A percentile compares a stretch with the other conserved stretches of the same genome.
Conservation (phyloP, 1,284 basidiomycete genomes). For the Boletus sp. region DNA sequence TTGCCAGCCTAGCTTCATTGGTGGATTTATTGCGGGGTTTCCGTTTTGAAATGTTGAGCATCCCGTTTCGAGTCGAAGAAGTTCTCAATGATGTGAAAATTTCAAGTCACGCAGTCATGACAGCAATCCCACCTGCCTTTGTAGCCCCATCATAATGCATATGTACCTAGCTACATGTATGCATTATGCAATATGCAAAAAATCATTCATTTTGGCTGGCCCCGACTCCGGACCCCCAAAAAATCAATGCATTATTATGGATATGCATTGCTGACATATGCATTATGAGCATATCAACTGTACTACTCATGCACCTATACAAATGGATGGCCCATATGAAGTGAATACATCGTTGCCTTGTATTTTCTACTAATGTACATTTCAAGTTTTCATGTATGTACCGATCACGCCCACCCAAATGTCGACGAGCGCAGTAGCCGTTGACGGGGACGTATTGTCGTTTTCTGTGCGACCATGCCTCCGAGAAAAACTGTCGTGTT, state of each 20-base stretch:
- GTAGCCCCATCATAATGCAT: not conserved
- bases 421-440: conserved; percentile 80
- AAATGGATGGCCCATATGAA: too few relatives aligned
- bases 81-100: not conserved
- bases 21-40: too few relatives aligned
- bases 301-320: too few relatives aligned
- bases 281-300: not conserved
- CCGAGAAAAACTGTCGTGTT: conserved; percentile 93
- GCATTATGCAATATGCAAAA: not conserved
- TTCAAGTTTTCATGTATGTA: conserved; percentile 10
- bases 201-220: not conserved
- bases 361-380: not conserved
- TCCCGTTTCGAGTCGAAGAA: not conserved
- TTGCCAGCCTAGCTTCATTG: too few relatives aligned
- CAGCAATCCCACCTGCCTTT: not conserved
- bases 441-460: conserved; percentile 92
- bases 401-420: conserved; percentile 65
- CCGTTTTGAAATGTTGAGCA: too few relatives aligned
- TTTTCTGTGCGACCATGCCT: conserved; percentile 94
- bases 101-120: not conserved
- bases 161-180: not conserved
- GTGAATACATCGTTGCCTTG: not conserved
- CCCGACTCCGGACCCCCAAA: not conserved
- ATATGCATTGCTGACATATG: not conserved
- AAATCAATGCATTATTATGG: not conserved